Conservation (phyloP, 345 rosid genomes). For the Erysimum cheiranthoides region DNA sequence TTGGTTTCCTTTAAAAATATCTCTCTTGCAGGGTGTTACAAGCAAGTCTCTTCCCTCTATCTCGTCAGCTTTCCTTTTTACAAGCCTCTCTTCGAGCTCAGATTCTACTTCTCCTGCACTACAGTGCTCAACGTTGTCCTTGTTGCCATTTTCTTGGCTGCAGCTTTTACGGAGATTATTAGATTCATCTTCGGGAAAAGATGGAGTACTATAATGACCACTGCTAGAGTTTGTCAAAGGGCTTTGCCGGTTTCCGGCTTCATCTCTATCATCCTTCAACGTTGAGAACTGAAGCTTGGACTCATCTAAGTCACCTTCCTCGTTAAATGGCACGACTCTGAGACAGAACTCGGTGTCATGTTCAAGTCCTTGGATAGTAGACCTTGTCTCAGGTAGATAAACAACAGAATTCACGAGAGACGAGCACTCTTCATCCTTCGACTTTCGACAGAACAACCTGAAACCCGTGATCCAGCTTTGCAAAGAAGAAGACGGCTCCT, state of each 20-base stretch:
- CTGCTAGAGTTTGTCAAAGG: constrained; percentile 76
- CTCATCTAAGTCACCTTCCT: constrained; percentile 52
- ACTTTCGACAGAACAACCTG: constrained; percentile 70
- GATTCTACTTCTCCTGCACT: constrained; percentile 40
- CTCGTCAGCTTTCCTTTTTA: constrained; percentile 54
- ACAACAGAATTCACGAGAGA: constrained; percentile 63
- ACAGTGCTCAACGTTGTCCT: constrained; percentile 38
- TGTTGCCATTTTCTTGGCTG: constrained; percentile 44
- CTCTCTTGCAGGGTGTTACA: constrained; percentile 80
- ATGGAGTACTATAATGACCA: constrained; percentile 76
- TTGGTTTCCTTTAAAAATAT: constrained; percentile 50
- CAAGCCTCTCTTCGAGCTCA: constrained; percentile 32
- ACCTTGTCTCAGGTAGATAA: constrained; percentile 60
- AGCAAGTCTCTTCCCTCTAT: constrained; percentile 65
- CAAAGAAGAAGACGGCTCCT: constrained; percentile 45
- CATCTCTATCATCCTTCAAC: constrained; percentile 41
- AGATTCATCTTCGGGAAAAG: constrained; percentile 86
- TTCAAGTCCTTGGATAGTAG: constrained; percentile 63
- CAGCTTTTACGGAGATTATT: constrained; percentile 53
- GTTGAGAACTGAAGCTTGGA: constrained; percentile 65
- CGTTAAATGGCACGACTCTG: constrained; percentile 59
- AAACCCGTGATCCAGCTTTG: constrained; percentile 48
- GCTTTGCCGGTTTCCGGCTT: constrained; percentile 59
- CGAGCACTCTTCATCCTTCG: constrained; percentile 55
- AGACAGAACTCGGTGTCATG: constrained; percentile 68